Evolutionary conservation across 805 yeast species (phyloP).

Genomic region (Ogataea ganodermae): DNA sequence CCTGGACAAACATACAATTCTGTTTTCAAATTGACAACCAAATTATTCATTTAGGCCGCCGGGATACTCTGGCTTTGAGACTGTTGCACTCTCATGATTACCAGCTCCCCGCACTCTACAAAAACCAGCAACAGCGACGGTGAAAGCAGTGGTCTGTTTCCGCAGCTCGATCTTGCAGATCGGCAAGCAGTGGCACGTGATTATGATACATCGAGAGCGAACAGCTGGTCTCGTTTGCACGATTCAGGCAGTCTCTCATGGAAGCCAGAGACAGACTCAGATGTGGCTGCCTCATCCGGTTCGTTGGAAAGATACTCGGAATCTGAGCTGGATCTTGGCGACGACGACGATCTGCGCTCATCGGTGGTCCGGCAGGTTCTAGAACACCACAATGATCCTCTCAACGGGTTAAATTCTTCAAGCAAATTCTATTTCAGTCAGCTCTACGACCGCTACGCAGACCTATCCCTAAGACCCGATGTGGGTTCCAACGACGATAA

Average conservation of each 20-base stretch:
- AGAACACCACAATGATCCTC: slow-evolving; percentile 17
- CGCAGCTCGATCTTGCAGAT: background rate
- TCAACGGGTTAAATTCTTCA: slow-evolving; percentile 5
- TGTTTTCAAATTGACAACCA: too few species aligned
- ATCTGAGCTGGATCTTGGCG: background rate
- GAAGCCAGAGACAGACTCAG: background rate
- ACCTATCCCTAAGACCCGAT: background rate
- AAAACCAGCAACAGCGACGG: background rate
- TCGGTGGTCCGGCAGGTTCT: slow-evolving; percentile 27
- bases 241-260: background rate
- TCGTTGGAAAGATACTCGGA: too few species aligned
- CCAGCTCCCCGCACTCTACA: background rate
- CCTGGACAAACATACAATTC: too few species aligned
- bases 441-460: slow-evolving; percentile 26
- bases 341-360: slow-evolving; percentile 20
- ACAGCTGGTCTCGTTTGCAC: background rate
- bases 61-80: too few species aligned
- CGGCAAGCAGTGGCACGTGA: background rate
- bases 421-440: slow-evolving; percentile 25
- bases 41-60: too few species aligned
- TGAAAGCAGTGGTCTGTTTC: slow-evolving; percentile 1
- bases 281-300: background rate
- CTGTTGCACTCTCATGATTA: too few species aligned
- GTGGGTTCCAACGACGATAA: slow-evolving; percentile 7
- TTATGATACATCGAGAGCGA: background rate